phyloP scores from a whole-genome alignment of 768 basidiomycete species.

The Chalciporus sphaerocephalus region DNA sequence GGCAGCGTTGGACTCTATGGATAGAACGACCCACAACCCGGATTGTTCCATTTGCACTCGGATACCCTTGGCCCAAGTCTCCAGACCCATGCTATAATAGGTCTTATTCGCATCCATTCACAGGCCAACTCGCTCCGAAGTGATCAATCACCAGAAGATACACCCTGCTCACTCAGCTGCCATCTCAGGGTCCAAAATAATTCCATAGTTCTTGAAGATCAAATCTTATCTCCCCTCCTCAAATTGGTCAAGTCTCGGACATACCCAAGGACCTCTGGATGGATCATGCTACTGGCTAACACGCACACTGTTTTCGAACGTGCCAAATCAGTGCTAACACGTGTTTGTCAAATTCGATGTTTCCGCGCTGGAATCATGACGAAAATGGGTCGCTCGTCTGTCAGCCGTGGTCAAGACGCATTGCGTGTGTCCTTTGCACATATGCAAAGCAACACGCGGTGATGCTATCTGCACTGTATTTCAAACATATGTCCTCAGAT shows the following conservation, averaged over 20 bases:
- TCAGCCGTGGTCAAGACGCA: background rate
- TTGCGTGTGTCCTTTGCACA: background rate
- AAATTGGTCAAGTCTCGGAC: background rate
- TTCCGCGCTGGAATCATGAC: constrained; percentile 3
- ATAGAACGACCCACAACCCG: background rate
- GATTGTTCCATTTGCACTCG: background rate
- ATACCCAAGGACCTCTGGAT: constrained; percentile 8
- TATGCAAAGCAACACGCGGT: background rate
- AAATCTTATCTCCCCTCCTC: constrained; percentile 20
- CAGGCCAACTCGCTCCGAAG: background rate
- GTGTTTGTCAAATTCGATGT: constrained; percentile 14
- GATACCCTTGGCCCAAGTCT: constrained; percentile 20
- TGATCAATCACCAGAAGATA: background rate
- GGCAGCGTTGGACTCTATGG: background rate
- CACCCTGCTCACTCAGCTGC: background rate
- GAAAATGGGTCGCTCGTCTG: constrained; percentile 8
- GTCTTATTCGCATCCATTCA: background rate
- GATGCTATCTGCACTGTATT: background rate
- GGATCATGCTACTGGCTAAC: background rate
- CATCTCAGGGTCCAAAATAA: constrained; percentile 4
- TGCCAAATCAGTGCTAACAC: constrained; percentile 11
- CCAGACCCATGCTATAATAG: background rate
- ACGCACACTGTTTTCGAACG: background rate
- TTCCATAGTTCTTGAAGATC: constrained; percentile 15
- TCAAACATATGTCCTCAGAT: background rate